A percentile compares a stretch with the other conserved stretches of the same genome.
phyloP scores from a whole-genome alignment of 352 stramenopile genomes.

The Pythium brachiatum region DNA sequence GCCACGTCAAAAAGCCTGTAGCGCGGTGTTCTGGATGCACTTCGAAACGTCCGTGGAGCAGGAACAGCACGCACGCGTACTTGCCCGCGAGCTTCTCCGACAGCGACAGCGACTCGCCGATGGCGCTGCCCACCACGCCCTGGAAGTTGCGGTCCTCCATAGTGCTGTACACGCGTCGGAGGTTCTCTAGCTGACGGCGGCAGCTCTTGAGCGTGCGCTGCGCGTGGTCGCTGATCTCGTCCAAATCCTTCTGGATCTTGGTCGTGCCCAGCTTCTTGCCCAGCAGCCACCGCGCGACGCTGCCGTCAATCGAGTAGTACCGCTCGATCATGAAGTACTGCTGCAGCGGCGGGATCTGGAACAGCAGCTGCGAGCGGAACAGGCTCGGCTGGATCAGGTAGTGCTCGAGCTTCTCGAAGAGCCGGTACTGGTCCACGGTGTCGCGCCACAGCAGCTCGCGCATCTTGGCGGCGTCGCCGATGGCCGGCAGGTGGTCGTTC shows the following conservation, averaged over 20 bases:
- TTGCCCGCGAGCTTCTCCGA: conserved; percentile 72
- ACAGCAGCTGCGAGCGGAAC: conserved; percentile 75
- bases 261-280: conserved; percentile 72
- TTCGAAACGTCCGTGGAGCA: conserved; percentile 75
- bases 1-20: conserved; percentile 60
- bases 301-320: conserved; percentile 74
- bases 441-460: conserved; percentile 74
- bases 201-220: conserved; percentile 73
- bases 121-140: conserved; percentile 37
- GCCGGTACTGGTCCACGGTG: conserved; percentile 80
- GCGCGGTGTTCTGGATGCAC: conserved; percentile 57
- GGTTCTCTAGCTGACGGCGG: conserved; percentile 73
- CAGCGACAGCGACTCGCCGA: conserved; percentile 63
- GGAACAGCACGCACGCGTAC: conserved; percentile 80
- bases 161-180: conserved; percentile 65
- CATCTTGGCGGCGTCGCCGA: conserved; percentile 51
- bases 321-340: conserved; percentile 82
- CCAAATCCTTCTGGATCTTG: conserved; percentile 83
- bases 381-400: conserved; percentile 79
- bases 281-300: conserved; percentile 70
- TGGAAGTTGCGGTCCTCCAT: conserved; percentile 84
- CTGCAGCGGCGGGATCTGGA: conserved; percentile 74
- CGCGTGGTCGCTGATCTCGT: conserved; percentile 75
- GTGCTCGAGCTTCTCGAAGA: conserved; percentile 84
- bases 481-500: conserved; percentile 39